Percentiles rank a stretch among this genome's conserved stretches.
Evolutionary conservation across 306 rosid species (phyloP).

Genomic region (Clitoria ternatea): DNA sequence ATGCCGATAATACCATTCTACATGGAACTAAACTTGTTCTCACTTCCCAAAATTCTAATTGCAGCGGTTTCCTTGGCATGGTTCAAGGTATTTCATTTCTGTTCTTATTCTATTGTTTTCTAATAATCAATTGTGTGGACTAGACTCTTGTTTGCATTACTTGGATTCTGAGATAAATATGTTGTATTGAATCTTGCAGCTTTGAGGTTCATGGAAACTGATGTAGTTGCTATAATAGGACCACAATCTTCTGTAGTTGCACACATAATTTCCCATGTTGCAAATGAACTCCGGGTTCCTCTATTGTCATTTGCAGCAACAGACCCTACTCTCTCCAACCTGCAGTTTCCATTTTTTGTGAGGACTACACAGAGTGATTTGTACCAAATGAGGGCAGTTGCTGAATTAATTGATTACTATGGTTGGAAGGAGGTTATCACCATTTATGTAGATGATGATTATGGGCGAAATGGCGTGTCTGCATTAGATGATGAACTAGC

Average conservation of each 20-base stretch:
- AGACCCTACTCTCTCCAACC: constrained; percentile 82
- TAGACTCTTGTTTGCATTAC: background rate
- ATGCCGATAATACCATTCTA: constrained; percentile 59
- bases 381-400: constrained; percentile 83
- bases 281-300: constrained; percentile 87
- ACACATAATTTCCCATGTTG: constrained; percentile 77
- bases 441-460: constrained; percentile 79
- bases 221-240: constrained; percentile 69
- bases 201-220: constrained; percentile 83
- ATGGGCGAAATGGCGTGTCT: constrained; percentile 73
- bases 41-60: constrained; percentile 50
- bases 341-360: constrained; percentile 82
- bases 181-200: constrained; percentile 52
- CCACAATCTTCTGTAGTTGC: constrained; percentile 97
- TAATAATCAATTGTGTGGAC: too few species aligned
- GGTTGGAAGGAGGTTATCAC: constrained; percentile 84
- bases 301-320: constrained; percentile 85
- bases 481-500: constrained; percentile 70
- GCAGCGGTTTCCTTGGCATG: constrained; percentile 84
- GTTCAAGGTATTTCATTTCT: constrained; percentile 51
- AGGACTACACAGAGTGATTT: constrained; percentile 76
- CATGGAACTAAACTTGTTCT: constrained; percentile 50
- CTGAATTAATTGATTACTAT: constrained; percentile 65
- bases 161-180: background rate
- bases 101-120: background rate